Conservation (phyloP, 305 asterid species). For the Petunia hybrid region DNA sequence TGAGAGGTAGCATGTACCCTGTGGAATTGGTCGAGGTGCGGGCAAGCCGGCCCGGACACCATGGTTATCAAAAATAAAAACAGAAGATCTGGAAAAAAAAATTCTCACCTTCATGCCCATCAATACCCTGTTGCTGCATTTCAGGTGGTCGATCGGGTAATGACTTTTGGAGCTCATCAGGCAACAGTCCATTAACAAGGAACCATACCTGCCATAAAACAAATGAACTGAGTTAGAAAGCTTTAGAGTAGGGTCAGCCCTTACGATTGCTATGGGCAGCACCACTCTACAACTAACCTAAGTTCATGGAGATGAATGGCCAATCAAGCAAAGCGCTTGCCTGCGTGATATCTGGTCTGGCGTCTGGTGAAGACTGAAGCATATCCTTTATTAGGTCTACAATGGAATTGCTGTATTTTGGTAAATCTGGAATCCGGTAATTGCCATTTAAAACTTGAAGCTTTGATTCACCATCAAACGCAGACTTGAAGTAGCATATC, state of each 20-base stretch:
- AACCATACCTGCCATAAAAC: constrained; percentile 83
- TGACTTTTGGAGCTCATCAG: constrained; percentile 77
- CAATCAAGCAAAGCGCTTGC: constrained; percentile 97
- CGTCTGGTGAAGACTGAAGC: constrained; percentile 87
- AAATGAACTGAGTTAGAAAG: constrained; percentile 44
- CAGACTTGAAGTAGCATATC: constrained; percentile 86
- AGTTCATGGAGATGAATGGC: constrained; percentile 86
- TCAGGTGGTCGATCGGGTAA: constrained; percentile 86
- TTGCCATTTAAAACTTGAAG: constrained; percentile 92
- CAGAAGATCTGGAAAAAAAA: background rate
- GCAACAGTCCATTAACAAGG: constrained; percentile 85
- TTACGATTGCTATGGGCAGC: constrained; percentile 64
- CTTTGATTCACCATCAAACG: constrained; percentile 98
- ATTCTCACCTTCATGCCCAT: constrained; percentile 62
- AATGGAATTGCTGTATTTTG: constrained; percentile 74
- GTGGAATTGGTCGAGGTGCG: too few species aligned
- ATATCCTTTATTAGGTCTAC: constrained; percentile 74
- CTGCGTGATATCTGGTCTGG: constrained; percentile 99
- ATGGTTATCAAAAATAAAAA: background rate
- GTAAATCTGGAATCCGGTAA: constrained; percentile 87
- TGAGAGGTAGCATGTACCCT: too few species aligned
- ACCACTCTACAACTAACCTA: constrained; percentile 83
- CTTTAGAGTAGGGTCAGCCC: constrained; percentile 56
- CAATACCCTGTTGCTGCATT: constrained; percentile 60
- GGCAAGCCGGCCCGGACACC: too few species aligned